Evolutionary conservation across 495 filamentous ascomycete species (phyloP).

Genomic region (Lineolata rhizophorae): DNA sequence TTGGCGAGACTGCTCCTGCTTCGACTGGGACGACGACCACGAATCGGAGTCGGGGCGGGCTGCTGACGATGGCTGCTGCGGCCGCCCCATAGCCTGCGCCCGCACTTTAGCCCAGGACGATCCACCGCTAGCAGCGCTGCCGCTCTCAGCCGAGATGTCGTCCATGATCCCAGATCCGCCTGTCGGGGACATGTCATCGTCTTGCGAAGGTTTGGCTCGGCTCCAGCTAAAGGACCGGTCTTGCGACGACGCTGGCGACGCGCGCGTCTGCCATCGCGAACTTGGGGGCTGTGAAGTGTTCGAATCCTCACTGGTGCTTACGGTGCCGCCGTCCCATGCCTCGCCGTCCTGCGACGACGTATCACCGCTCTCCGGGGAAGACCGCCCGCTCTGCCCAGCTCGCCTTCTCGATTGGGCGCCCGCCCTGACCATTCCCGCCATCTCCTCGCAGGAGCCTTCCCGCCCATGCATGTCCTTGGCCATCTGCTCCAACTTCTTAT

Average conservation of each 20-base stretch:
- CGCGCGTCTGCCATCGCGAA: neutral
- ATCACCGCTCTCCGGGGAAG: neutral
- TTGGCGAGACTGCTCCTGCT: neutral
- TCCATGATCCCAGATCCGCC: neutral
- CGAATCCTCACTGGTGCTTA: neutral
- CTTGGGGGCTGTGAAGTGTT: neutral
- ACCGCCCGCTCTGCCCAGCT: neutral
- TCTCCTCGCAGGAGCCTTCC: neutral
- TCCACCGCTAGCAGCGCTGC: neutral
- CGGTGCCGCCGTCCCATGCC: neutral
- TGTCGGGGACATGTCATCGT: slow-evolving; percentile 5
- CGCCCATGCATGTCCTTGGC: neutral
- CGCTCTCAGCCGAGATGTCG: neutral
- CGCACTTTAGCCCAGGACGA: neutral
- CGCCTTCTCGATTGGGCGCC: too few species aligned
- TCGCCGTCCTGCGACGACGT: neutral
- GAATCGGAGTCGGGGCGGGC: neutral
- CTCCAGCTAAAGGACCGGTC: too few species aligned
- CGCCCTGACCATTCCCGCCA: neutral
- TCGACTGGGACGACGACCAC: neutral
- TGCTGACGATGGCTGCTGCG: neutral
- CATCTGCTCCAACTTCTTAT: too few species aligned
- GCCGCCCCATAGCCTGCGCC: neutral
- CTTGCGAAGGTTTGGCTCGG: too few species aligned
- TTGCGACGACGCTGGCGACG: too few species aligned